These are phyloP conservation scores for Colletotrichum orchidophilum DNA, from an alignment of 2,329 filamentous ascomycete genomes.

Conservation along the genomic window DNA sequence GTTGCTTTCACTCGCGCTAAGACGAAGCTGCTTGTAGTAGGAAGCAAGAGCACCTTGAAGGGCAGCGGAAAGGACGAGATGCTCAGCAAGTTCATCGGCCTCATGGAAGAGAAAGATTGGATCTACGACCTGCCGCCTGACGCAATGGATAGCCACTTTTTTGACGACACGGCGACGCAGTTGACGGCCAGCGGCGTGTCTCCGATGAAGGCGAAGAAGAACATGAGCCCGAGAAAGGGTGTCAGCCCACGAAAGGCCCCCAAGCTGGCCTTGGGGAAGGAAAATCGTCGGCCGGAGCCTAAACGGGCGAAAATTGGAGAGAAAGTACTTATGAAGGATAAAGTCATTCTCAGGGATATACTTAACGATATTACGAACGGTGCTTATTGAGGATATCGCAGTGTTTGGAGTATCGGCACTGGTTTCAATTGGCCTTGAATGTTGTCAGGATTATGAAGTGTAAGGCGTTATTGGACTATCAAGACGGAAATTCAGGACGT, in stretches of 20 bases:
- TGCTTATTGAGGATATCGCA: constrained; percentile 43
- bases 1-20: constrained; percentile 94
- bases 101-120: constrained; percentile 86
- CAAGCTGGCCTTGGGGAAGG: constrained; percentile 45
- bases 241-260: background rate
- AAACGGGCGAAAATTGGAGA: constrained; percentile 67
- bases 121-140: constrained; percentile 74
- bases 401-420: constrained; percentile 21
- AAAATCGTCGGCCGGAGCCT: constrained; percentile 59
- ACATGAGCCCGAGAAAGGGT: constrained; percentile 7
- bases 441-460: constrained; percentile 11
- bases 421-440: background rate
- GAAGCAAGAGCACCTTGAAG: constrained; percentile 83
- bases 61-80: constrained; percentile 77
- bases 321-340: constrained; percentile 70
- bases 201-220: constrained; percentile 15
- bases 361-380: constrained; percentile 73
- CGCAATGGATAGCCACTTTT: constrained; percentile 74
- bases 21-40: constrained; percentile 89
- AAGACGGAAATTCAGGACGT: background rate
- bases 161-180: constrained; percentile 67
- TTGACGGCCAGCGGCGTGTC: constrained; percentile 45
- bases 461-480: background rate
- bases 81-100: constrained; percentile 75
- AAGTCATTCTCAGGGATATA: constrained; percentile 78